These are phyloP conservation scores for Haplosporangium sp. DNA, from an alignment of 371 early-diverging fungal genomes.

Conservation along the genomic window DNA sequence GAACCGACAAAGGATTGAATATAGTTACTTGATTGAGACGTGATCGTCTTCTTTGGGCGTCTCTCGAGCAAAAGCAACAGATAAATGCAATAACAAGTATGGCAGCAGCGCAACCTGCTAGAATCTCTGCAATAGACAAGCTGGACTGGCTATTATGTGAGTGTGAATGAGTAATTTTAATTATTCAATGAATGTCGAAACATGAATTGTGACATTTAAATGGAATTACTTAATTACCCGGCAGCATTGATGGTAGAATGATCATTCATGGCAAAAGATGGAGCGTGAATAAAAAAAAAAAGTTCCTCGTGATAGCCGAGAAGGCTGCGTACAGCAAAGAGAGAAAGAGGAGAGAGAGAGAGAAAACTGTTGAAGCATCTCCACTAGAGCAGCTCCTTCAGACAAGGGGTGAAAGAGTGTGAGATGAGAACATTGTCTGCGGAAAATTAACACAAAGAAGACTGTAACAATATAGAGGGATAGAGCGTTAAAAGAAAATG, in stretches of 20 bases:
- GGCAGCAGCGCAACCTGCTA: constrained; percentile 40
- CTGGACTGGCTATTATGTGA: neutral
- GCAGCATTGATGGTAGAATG: neutral
- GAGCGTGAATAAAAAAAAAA: neutral
- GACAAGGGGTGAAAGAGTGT: neutral
- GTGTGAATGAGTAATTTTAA: neutral
- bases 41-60: constrained; percentile 13
- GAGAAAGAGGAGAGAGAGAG: neutral
- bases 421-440: neutral
- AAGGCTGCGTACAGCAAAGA: constrained; percentile 4
- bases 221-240: neutral
- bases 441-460: too few species aligned
- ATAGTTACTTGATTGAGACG: neutral
- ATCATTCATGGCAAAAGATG: neutral
- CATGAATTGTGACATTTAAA: neutral
- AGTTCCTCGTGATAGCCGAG: neutral
- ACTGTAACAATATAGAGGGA: too few species aligned
- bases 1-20: neutral
- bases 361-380: neutral
- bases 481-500: too few species aligned
- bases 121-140: constrained; percentile 38
- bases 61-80: constrained; percentile 39
- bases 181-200: neutral
- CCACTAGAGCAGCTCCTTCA: neutral
- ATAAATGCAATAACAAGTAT: constrained; percentile 20